Conservation (phyloP, 768 basidiomycete genomes). For the Mycena capillaripes region DNA sequence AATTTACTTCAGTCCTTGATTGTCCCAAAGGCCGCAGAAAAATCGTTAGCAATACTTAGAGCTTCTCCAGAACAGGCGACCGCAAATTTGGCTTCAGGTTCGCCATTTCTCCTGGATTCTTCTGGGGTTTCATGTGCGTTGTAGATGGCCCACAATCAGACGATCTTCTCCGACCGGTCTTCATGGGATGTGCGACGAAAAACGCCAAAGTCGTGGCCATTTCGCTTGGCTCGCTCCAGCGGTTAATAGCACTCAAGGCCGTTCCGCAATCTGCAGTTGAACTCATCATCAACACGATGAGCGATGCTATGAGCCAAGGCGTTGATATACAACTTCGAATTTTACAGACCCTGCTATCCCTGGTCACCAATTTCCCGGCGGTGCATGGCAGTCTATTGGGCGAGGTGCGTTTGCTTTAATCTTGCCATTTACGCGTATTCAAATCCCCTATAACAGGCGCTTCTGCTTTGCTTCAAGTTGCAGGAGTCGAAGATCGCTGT, state of each 20-base stretch:
- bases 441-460: conserved; percentile 65
- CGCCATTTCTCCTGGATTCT: conserved; percentile 38
- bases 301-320: conserved; percentile 90
- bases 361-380: conserved; percentile 89
- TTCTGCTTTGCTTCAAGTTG: conserved; percentile 94
- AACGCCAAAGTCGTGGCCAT: conserved; percentile 96
- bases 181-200: conserved; percentile 94
- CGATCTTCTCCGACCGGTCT: conserved; percentile 87
- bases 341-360: conserved; percentile 90
- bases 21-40: conserved; percentile 80
- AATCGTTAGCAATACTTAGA: conserved; percentile 83
- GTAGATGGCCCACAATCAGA: conserved; percentile 85
- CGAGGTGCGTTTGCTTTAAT: conserved; percentile 69
- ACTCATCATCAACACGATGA: conserved; percentile 86
- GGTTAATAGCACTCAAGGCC: conserved; percentile 89
- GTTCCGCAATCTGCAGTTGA: conserved; percentile 87
- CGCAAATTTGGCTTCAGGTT: conserved; percentile 80
- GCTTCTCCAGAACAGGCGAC: conserved; percentile 88
- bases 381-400: conserved; percentile 87
- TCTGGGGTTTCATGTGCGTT: conserved; percentile 7
- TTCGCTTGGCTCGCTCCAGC: conserved; percentile 90
- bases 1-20: conserved; percentile 23
- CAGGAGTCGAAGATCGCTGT: conserved; percentile 97
- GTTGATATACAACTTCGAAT: conserved; percentile 98
- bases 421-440: neutral